Conservation (phyloP, 345 rosid species). For the Physaria fendleri region DNA sequence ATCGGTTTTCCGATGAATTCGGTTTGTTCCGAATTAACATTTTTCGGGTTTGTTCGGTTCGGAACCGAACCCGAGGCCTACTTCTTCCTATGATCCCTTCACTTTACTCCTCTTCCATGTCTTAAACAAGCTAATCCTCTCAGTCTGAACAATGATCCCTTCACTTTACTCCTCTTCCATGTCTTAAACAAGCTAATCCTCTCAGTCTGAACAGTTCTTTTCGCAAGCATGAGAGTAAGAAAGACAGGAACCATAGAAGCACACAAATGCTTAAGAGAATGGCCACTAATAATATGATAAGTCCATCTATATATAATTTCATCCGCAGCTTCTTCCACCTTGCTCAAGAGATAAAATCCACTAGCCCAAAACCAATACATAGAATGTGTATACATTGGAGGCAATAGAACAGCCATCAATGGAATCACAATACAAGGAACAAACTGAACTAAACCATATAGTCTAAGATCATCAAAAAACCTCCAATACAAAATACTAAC, state of each 20-base stretch:
- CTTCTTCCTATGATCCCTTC: conserved; percentile 45
- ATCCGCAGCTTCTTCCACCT: conserved; percentile 87
- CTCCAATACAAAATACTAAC: conserved; percentile 86
- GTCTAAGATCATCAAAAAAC: conserved; percentile 79
- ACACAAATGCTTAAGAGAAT: conserved; percentile 81
- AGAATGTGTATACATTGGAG: conserved; percentile 96
- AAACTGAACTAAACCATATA: conserved; percentile 73
- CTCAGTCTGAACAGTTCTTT: conserved; percentile 52
- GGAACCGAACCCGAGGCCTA: too few relatives aligned
- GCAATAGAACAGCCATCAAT: conserved; percentile 75
- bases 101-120: conserved; percentile 44
- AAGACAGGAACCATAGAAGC: conserved; percentile 97
- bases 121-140: conserved; percentile 62
- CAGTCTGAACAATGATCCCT: conserved; percentile 43
- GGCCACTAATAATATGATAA: conserved; percentile 74
- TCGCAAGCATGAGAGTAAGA: conserved; percentile 87
- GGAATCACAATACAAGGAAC: conserved; percentile 89
- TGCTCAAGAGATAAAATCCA: conserved; percentile 85
- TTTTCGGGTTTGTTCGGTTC: too few relatives aligned
- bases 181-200: conserved; percentile 62
- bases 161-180: conserved; percentile 79
- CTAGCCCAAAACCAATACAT: conserved; percentile 92
- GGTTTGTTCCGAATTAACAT: too few relatives aligned
- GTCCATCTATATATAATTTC: conserved; percentile 76
- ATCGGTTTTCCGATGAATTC: too few relatives aligned